A percentile compares a stretch with the other conserved stretches of the same genome.
Evolutionary conservation across 331 rosid species (phyloP).

Genomic region (Rosa hybrid): DNA sequence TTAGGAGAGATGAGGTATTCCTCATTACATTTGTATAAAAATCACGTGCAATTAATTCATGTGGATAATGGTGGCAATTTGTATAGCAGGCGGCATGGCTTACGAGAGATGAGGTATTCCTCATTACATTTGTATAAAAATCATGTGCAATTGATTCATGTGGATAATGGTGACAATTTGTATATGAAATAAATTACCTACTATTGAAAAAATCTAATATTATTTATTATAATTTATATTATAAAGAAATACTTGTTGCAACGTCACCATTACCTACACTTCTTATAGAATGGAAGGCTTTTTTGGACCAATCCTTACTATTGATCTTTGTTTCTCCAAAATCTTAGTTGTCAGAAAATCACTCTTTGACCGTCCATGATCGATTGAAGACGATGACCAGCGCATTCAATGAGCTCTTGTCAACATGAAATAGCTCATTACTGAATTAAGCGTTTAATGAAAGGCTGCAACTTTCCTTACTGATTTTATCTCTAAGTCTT

Average conservation of each 20-base stretch:
- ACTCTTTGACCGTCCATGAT: background rate
- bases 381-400: conserved; percentile 23
- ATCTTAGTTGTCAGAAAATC: background rate
- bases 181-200: conserved; percentile 11
- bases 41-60: background rate
- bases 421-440: conserved; percentile 23
- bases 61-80: too few relatives aligned
- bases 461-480: conserved; percentile 29
- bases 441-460: conserved; percentile 46
- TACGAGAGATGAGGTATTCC: conserved; percentile 44
- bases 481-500: conserved; percentile 34
- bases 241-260: conserved; percentile 21
- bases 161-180: background rate
- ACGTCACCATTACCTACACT: conserved; percentile 62
- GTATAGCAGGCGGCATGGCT: conserved; percentile 48
- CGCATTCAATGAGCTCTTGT: conserved; percentile 14
- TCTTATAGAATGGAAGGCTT: conserved; percentile 47
- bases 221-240: too few relatives aligned
- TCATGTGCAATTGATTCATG: background rate
- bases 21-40: conserved; percentile 55
- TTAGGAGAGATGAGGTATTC: conserved; percentile 46
- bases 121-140: conserved; percentile 51
- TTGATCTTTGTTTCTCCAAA: conserved; percentile 47
- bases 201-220: too few relatives aligned
- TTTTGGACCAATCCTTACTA: background rate